Conservation (phyloP, 306 rosid genomes). For the Hippophae gyantsensis region DNA sequence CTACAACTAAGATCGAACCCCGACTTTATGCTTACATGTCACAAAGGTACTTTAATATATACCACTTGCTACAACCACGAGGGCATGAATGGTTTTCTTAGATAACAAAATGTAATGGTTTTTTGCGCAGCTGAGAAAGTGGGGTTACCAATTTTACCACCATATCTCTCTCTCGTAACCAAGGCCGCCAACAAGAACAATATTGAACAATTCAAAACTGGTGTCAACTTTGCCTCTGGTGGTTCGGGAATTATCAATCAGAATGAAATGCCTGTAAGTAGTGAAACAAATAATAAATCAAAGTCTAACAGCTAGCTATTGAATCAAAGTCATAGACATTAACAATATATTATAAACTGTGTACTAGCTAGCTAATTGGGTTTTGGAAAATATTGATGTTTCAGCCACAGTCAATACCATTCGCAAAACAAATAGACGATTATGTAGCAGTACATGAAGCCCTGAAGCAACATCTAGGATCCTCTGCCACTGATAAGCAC, state of each 20-base stretch:
- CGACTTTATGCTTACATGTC: too few species aligned
- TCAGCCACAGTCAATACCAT: conserved; percentile 37
- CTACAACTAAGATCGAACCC: too few species aligned
- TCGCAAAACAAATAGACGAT: conserved; percentile 51
- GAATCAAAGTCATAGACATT: background rate
- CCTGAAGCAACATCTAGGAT: conserved; percentile 27
- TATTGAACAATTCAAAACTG: conserved; percentile 30
- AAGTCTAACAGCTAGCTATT: background rate
- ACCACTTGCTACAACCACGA: too few species aligned
- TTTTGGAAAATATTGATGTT: background rate
- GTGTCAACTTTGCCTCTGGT: conserved; percentile 81
- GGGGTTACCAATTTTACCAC: conserved; percentile 56
- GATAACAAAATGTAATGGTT: background rate
- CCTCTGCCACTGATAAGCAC: conserved; percentile 22
- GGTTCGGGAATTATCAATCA: conserved; percentile 64
- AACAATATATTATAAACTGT: too few species aligned
- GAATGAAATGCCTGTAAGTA: conserved; percentile 37
- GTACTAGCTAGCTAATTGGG: too few species aligned
- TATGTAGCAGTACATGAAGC: conserved; percentile 27
- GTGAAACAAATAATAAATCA: background rate
- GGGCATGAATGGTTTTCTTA: too few species aligned
- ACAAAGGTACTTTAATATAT: too few species aligned
- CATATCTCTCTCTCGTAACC: conserved; percentile 45
- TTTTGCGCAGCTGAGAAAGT: conserved; percentile 59
- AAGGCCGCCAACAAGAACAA: conserved; percentile 15